phyloP scores from a whole-genome alignment of 176 grass and related monocot genomes.

The Carex kokanica region DNA sequence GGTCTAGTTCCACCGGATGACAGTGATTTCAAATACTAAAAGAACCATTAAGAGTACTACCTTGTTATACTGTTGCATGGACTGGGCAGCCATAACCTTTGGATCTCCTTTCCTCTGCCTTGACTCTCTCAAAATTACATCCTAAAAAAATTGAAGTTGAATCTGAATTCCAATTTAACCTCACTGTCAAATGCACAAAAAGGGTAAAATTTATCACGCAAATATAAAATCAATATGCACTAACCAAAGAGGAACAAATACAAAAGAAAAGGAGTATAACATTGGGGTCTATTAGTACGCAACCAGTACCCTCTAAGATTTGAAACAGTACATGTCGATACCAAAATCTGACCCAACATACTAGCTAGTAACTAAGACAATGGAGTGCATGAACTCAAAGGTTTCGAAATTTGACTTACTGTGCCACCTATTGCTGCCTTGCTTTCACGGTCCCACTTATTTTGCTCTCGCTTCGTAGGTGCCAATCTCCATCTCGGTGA shows the following conservation, averaged over 20 bases:
- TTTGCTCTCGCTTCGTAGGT: constrained; percentile 74
- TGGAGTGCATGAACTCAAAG: not conserved
- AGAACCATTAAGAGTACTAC: constrained; percentile 30
- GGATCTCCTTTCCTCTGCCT: constrained; percentile 61
- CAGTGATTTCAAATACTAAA: not conserved
- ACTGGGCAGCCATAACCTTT: constrained; percentile 55
- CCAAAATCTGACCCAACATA: not conserved
- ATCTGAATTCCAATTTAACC: not conserved
- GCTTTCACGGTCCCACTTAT: constrained; percentile 70
- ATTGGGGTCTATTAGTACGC: not conserved
- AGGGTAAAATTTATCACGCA: not conserved
- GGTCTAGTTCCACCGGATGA: not conserved
- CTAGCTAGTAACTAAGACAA: not conserved
- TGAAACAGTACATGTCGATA: not conserved
- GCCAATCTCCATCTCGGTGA: constrained; percentile 78
- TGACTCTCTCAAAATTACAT: constrained; percentile 78
- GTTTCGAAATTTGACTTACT: constrained; percentile 36
- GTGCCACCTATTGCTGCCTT: constrained; percentile 76
- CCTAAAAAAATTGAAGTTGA: constrained; percentile 39
- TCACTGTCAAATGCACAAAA: not conserved
- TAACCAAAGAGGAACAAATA: not conserved
- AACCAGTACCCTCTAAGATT: not conserved
- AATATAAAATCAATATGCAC: not conserved
- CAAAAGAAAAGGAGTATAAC: not conserved
- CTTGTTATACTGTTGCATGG: constrained; percentile 68